Percentiles rank a stretch among this genome's conserved stretches.
Evolutionary conservation across 257 asterid genomes (phyloP).

Genomic region (Scutellaria baicalensis): DNA sequence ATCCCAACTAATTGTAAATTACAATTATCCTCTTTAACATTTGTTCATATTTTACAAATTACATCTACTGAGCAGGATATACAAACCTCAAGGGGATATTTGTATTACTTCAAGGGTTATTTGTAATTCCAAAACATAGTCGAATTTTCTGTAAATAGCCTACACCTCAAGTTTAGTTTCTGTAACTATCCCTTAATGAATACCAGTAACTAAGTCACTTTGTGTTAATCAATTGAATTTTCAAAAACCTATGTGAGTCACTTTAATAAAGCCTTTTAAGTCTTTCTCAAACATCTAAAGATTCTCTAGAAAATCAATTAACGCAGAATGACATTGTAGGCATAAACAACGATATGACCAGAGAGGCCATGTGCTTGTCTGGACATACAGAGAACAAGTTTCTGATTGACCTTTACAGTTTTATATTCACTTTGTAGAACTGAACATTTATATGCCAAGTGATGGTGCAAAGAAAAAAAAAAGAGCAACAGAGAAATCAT

Average conservation of each 20-base stretch:
- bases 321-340: background rate
- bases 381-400: background rate
- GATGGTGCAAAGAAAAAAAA: background rate
- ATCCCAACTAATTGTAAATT: too few relatives aligned
- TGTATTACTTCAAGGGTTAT: too few relatives aligned
- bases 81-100: too few relatives aligned
- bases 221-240: background rate
- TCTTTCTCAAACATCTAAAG: background rate
- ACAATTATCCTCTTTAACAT: too few relatives aligned
- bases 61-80: background rate
- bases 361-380: background rate
- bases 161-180: too few relatives aligned
- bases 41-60: too few relatives aligned
- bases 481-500: background rate
- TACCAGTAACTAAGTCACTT: background rate
- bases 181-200: too few relatives aligned
- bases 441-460: background rate
- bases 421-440: background rate
- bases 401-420: background rate
- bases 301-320: background rate
- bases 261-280: background rate
- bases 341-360: background rate
- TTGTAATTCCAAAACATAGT: too few relatives aligned
- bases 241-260: background rate
- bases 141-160: too few relatives aligned